phyloP scores from a whole-genome alignment of 768 basidiomycete species.

The Agaricus blazei region DNA sequence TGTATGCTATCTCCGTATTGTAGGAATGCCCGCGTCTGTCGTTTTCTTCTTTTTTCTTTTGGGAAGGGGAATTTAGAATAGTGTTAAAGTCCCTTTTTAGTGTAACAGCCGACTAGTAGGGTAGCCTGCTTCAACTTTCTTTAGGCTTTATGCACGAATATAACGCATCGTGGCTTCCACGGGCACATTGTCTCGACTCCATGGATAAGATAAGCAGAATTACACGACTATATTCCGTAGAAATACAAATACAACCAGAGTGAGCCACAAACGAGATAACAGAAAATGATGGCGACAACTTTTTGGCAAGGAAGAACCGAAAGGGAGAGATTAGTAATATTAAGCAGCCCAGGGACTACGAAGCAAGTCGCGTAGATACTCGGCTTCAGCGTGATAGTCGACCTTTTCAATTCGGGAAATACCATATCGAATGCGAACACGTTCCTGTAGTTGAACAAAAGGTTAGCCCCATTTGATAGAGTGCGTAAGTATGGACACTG shows the following conservation, averaged over 20 bases:
- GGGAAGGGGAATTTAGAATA: neutral
- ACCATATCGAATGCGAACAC: slow-evolving; percentile 76
- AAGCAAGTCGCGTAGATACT: slow-evolving; percentile 53
- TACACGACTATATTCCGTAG: too few relatives aligned
- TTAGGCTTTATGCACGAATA: too few relatives aligned
- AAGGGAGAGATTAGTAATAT: neutral
- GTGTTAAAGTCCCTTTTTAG: too few relatives aligned
- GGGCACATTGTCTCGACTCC: too few relatives aligned
- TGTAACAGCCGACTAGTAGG: too few relatives aligned
- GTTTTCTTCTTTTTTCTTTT: neutral
- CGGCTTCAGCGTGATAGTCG: slow-evolving; percentile 67
- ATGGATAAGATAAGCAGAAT: too few relatives aligned
- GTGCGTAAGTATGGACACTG: neutral
- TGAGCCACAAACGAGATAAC: too few relatives aligned
- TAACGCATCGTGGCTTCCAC: too few relatives aligned
- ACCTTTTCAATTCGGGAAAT: slow-evolving; percentile 61
- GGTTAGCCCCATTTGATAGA: too few relatives aligned
- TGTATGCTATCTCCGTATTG: neutral
- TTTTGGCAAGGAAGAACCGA: neutral
- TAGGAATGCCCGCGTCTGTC: neutral
- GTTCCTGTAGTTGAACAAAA: slow-evolving; percentile 48
- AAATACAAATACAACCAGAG: too few relatives aligned
- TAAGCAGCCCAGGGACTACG: slow-evolving; percentile 20
- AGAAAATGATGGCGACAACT: too few relatives aligned
- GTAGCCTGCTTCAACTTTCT: too few relatives aligned